Percentiles rank a stretch among this genome's conserved stretches.
phyloP scores from a whole-genome alignment of 768 basidiomycete species.

The Asterophora parasitica region DNA sequence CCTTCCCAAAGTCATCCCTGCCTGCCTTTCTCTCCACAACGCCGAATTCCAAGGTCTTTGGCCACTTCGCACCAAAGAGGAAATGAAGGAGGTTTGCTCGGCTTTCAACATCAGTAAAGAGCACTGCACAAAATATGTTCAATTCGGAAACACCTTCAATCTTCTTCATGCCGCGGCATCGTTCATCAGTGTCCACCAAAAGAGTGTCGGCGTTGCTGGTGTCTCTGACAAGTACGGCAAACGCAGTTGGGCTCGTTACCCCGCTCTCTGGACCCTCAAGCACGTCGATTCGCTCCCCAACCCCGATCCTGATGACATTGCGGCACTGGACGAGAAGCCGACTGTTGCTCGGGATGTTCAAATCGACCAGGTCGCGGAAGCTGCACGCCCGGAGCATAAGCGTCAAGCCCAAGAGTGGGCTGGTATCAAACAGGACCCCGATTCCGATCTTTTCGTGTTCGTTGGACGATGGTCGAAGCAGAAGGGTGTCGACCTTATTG shows the following conservation, averaged over 20 bases:
- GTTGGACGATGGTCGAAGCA: conserved; percentile 98
- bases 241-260: conserved; percentile 94
- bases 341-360: conserved; percentile 65
- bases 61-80: conserved; percentile 94
- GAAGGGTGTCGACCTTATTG: conserved; percentile 96
- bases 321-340: conserved; percentile 81
- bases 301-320: conserved; percentile 93
- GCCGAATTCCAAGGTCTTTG: conserved; percentile 97
- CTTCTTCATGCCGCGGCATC: conserved; percentile 89
- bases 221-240: conserved; percentile 98
- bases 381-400: conserved; percentile 87
- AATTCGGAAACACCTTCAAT: conserved; percentile 98
- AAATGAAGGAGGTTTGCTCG: conserved; percentile 98
- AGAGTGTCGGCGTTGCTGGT: conserved; percentile 90
- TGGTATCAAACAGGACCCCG: conserved; percentile 83
- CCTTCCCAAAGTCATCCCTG: conserved; percentile 84
- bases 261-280: conserved; percentile 92
- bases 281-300: conserved; percentile 95
- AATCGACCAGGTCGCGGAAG: conserved; percentile 78
- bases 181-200: conserved; percentile 90
- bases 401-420: conserved; percentile 96
- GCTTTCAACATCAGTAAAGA: conserved; percentile 98
- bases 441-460: conserved; percentile 90
- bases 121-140: conserved; percentile 93
- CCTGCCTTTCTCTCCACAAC: conserved; percentile 91